These are phyloP conservation scores for Dillenia turbinata DNA, from an alignment of 164 flowering plant species.

Conservation along the genomic window DNA sequence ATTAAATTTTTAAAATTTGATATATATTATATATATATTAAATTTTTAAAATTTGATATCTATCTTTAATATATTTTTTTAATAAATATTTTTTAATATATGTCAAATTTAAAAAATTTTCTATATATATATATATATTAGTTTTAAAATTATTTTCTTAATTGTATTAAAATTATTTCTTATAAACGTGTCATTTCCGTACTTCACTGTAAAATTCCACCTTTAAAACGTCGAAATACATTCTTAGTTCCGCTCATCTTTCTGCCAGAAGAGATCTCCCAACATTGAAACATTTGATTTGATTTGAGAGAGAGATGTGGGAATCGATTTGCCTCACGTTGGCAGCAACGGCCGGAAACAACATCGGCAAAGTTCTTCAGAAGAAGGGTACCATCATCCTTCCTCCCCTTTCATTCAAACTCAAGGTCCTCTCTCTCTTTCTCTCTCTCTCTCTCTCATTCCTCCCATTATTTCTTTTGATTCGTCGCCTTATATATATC, in stretches of 20 bases:
- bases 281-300: neutral
- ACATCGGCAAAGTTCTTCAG: constrained; percentile 94
- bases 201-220: neutral
- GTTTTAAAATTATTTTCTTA: neutral
- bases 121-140: too few species aligned
- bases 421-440: constrained; percentile 47
- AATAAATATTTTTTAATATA: too few species aligned
- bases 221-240: too few species aligned
- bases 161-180: neutral
- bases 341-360: constrained; percentile 94
- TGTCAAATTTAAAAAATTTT: too few species aligned
- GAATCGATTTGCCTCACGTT: constrained; percentile 78
- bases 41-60: too few species aligned
- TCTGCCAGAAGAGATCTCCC: neutral
- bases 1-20: too few species aligned
- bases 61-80: too few species aligned
- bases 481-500: neutral
- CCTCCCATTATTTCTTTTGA: neutral
- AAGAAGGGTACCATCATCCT: constrained; percentile 94
- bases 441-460: neutral
- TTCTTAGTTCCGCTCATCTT: neutral
- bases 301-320: constrained; percentile 56
- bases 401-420: constrained; percentile 94
- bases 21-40: too few species aligned
- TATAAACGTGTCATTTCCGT: too few species aligned